Percentiles rank a stretch among this genome's conserved stretches.
phyloP scores from a whole-genome alignment of 2,329 filamentous ascomycete genomes.

The Colletotrichum sojae region DNA sequence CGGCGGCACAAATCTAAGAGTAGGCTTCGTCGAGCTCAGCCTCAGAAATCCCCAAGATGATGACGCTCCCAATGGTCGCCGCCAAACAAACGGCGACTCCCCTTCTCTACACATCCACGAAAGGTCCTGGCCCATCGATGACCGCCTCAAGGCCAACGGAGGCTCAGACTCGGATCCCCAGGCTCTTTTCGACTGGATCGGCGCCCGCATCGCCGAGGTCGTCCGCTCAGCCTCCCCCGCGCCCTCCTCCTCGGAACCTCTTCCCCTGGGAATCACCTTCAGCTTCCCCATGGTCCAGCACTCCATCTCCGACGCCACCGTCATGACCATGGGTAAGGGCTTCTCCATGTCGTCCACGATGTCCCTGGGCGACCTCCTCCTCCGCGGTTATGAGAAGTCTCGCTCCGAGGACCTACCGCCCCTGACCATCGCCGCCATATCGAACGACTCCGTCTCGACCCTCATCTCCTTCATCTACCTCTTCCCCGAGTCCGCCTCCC shows the following conservation, averaged over 20 bases:
- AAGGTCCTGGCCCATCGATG: conserved; percentile 80
- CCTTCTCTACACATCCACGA: conserved; percentile 74
- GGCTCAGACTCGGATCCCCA: conserved; percentile 68
- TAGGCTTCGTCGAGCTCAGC: conserved; percentile 75
- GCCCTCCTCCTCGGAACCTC: conserved; percentile 57
- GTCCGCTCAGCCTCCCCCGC: conserved; percentile 69
- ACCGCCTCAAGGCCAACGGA: conserved; percentile 77
- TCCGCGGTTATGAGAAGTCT: conserved; percentile 68
- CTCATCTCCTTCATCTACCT: conserved; percentile 83
- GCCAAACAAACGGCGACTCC: conserved; percentile 43
- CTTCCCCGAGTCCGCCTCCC: conserved; percentile 69
- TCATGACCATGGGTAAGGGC: conserved; percentile 80
- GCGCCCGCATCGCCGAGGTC: conserved; percentile 81
- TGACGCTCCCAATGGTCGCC: conserved; percentile 2
- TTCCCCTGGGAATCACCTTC: conserved; percentile 79
- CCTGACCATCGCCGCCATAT: conserved; percentile 75
- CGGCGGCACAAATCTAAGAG: conserved; percentile 78
- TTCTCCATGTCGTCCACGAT: conserved; percentile 72
- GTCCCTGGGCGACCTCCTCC: conserved; percentile 72
- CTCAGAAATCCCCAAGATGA: conserved; percentile 47
- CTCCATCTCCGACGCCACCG: conserved; percentile 72
- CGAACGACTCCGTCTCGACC: conserved; percentile 86
- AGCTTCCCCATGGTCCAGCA: conserved; percentile 79
- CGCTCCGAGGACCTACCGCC: conserved; percentile 49
- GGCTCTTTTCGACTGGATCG: conserved; percentile 86